Evolutionary conservation across 1,284 basidiomycete genomes (phyloP).

Genomic region (Cutaneotrichosporon sp.): DNA sequence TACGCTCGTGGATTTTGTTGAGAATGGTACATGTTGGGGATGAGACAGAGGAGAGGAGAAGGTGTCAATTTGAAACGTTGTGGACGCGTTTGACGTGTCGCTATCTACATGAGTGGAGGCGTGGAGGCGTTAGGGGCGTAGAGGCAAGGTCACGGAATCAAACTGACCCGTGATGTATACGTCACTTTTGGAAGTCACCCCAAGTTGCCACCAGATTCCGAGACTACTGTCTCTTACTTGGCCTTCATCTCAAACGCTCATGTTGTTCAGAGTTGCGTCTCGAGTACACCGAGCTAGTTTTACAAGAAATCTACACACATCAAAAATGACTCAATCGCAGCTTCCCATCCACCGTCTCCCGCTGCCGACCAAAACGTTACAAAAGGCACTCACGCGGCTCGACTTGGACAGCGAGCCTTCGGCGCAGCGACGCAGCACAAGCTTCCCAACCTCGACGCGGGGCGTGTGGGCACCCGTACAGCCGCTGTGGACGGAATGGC

Average conservation of each 20-base stretch:
- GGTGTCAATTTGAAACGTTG: neutral
- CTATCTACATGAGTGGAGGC: neutral
- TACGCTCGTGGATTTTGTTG: constrained; percentile 33
- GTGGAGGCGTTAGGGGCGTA: too few species aligned
- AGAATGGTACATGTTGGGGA: constrained; percentile 37
- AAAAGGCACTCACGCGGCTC: constrained; percentile 33
- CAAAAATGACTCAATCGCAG: neutral
- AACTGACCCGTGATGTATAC: neutral
- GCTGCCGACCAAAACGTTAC: constrained; percentile 36
- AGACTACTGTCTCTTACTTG: neutral
- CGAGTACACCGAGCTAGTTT: neutral
- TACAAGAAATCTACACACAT: neutral
- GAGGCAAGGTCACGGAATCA: neutral
- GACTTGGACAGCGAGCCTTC: constrained; percentile 59
- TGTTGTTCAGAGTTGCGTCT: neutral
- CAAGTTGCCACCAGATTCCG: neutral
- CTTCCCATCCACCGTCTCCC: constrained; percentile 42
- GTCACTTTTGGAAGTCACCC: neutral
- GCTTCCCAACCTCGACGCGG: constrained; percentile 54
- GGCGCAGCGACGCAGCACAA: constrained; percentile 67
- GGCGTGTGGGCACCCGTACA: constrained; percentile 71
- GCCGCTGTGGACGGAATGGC: constrained; percentile 81
- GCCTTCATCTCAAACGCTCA: neutral
- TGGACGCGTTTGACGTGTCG: constrained; percentile 1
- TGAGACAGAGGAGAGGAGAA: neutral